These are phyloP conservation scores for Biancaea sappan DNA, from an alignment of 306 rosid genomes.

Conservation along the genomic window DNA sequence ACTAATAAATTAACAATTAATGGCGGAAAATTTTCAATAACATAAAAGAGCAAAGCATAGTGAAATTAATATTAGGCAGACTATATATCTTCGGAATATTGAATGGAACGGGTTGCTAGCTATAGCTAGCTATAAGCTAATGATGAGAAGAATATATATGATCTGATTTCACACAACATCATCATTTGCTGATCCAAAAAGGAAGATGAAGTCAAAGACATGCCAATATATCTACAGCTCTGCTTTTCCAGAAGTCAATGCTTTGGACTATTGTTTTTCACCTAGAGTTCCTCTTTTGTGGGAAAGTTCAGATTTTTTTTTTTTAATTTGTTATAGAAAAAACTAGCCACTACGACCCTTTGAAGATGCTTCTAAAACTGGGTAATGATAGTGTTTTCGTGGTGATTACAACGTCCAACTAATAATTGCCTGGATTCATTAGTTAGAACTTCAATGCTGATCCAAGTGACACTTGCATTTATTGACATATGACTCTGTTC, in stretches of 20 bases:
- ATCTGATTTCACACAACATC: slow-evolving; percentile 7
- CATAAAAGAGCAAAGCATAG: slow-evolving; percentile 3
- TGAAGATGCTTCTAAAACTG: slow-evolving; percentile 43
- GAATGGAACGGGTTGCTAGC: slow-evolving; percentile 5
- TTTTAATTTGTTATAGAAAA: too few species aligned
- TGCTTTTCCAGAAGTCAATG: slow-evolving; percentile 38
- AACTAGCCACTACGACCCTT: slow-evolving; percentile 22
- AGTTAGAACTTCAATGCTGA: slow-evolving; percentile 33
- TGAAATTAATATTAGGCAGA: slow-evolving; percentile 15
- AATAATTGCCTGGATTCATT: slow-evolving; percentile 34
- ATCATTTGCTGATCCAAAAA: slow-evolving; percentile 39
- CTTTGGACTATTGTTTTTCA: slow-evolving; percentile 21
- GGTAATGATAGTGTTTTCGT: slow-evolving; percentile 44
- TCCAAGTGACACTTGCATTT: slow-evolving; percentile 1
- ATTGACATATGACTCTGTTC: slow-evolving; percentile 36
- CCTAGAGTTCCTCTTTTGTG: slow-evolving; percentile 21
- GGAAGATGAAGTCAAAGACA: slow-evolving; percentile 33
- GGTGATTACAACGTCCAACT: slow-evolving; percentile 32
- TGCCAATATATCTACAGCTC: slow-evolving; percentile 9
- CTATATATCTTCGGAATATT: background rate
- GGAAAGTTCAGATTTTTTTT: too few species aligned
- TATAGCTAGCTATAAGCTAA: slow-evolving; percentile 22
- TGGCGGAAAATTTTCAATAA: slow-evolving; percentile 3
- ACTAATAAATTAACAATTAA: background rate
- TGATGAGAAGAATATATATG: slow-evolving; percentile 35